These are phyloP conservation scores for Cutaneotrichosporon cutaneum DNA, from an alignment of 1,284 basidiomycete genomes.

Conservation along the genomic window DNA sequence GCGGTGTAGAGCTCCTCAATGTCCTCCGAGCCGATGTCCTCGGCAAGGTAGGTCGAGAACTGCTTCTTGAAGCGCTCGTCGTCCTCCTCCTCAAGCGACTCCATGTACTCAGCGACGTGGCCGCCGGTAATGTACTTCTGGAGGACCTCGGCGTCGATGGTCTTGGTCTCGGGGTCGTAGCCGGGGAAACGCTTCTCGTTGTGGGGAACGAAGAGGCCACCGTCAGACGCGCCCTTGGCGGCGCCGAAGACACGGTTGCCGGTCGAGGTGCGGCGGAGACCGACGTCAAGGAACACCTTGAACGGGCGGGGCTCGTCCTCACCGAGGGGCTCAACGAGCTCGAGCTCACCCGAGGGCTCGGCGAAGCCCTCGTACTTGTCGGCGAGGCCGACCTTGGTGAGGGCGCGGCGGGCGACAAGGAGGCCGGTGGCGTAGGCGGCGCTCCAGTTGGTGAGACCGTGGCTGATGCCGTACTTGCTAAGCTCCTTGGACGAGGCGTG, in stretches of 20 bases:
- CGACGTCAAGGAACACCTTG: constrained; percentile 98
- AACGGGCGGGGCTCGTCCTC: constrained; percentile 97
- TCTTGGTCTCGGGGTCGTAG: constrained; percentile 90
- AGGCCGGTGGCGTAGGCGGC: constrained; percentile 98
- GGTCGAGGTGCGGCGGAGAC: constrained; percentile 96
- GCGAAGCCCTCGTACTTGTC: constrained; percentile 98
- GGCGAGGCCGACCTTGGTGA: constrained; percentile 91
- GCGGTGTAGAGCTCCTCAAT: constrained; percentile 94
- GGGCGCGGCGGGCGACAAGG: constrained; percentile 88
- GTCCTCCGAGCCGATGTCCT: constrained; percentile 93
- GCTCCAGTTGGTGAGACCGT: constrained; percentile 98
- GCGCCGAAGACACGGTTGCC: constrained; percentile 98
- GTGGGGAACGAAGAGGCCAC: constrained; percentile 97
- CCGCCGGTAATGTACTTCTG: constrained; percentile 99
- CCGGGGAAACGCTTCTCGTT: constrained; percentile 98
- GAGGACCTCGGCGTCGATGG: constrained; percentile 89
- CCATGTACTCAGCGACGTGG: constrained; percentile 99
- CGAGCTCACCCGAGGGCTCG: constrained; percentile 86
- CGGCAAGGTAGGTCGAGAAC: constrained; percentile 91
- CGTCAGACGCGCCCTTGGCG: constrained; percentile 98
- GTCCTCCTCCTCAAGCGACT: constrained; percentile 98
- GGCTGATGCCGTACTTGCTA: constrained; percentile 93
- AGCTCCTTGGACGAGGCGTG: constrained; percentile 89
- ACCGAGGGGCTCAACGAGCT: constrained; percentile 76
- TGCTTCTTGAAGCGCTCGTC: constrained; percentile 99